Conservation (phyloP, 2,329 filamentous ascomycete species). For the Macrophomina phaseolina region DNA sequence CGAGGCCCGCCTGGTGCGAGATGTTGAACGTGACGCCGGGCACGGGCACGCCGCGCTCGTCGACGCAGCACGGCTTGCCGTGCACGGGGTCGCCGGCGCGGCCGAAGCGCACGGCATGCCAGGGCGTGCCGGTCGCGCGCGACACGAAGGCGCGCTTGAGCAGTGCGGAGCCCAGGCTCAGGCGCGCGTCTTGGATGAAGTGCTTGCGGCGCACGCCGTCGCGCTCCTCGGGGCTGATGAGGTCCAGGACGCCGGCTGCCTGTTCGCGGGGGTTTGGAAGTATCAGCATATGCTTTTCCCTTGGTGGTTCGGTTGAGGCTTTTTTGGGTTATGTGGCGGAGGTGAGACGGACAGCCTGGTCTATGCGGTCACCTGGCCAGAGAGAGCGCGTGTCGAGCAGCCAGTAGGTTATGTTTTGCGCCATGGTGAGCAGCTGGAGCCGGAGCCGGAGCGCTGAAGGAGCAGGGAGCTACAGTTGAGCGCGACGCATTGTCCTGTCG, state of each 20-base stretch:
- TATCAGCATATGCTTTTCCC: too few relatives aligned
- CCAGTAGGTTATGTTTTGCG: constrained; percentile 50
- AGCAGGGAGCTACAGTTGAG: neutral
- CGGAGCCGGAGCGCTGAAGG: neutral
- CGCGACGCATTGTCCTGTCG: neutral
- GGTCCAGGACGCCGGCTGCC: constrained; percentile 50
- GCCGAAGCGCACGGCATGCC: constrained; percentile 63
- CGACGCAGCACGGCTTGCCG: constrained; percentile 58
- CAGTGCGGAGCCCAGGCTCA: constrained; percentile 73
- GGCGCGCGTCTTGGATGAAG: constrained; percentile 74
- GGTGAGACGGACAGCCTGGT: constrained; percentile 40
- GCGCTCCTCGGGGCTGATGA: constrained; percentile 60
- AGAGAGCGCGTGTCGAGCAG: constrained; percentile 55
- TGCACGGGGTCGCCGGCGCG: constrained; percentile 59
- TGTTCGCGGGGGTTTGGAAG: constrained; percentile 28
- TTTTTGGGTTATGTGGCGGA: neutral
- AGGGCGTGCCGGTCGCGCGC: constrained; percentile 63
- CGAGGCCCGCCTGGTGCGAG: constrained; percentile 77
- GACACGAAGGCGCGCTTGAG: constrained; percentile 74
- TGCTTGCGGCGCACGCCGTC: constrained; percentile 65
- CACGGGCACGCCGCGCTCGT: constrained; percentile 45
- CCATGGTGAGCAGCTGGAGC: constrained; percentile 20
- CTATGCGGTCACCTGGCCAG: constrained; percentile 53
- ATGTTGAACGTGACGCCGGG: constrained; percentile 72
- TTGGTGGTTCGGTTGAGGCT: neutral